Base-by-base conservation (phyloP, 768 basidiomycete genomes). In the Suillus decipiens region DNA sequence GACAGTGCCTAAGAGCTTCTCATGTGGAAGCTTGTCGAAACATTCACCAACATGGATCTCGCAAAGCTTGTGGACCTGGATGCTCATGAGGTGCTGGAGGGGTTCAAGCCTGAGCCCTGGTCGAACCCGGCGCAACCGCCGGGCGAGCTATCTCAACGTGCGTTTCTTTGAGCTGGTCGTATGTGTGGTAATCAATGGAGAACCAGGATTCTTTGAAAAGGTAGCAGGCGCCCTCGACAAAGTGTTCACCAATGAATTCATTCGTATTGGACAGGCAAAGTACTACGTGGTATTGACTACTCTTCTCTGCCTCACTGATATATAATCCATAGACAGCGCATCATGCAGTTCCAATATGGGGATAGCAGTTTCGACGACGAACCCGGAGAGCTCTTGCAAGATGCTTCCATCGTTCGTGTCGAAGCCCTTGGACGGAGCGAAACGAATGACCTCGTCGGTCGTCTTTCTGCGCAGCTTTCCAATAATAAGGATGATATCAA, bases 21-120 rank as follows among this genome's bases (percentile, higher is more conserved):
- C 5, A 73, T 89, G 59, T 86, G 83, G 81, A 79, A 80, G 33
- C 72, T 90, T 48, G 77, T 88, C 51, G 89, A 90, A 71, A 79
- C 88, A 50, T 90, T 87, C 70, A 82, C 84, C 2, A 84, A 89
- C 66, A 82, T 92, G 79, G 90, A 92, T 66, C 76, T 89, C 12
- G 88, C 85, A 6, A 78, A 82, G 15, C 69, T 90, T 12, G 80
- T 82, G 39, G 81, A 84, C 42, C 80, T 92, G 24, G 79, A 83
- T 37, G 83, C 86, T 45, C 82, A 82, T 37, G 78, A 81, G 12
- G 75, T 81, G 6, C 72, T 89, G 31, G 74, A 79, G 2, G 80
- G 80, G 0, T 79, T 89, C 60, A 70, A 77, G 3, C 78, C 83
- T 6, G 72, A 73, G 15, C 73, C 79, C 6, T 80, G 78, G 76